Conservation (phyloP, 1,139 yeast genomes). For the Diutina scorzettiae region DNA sequence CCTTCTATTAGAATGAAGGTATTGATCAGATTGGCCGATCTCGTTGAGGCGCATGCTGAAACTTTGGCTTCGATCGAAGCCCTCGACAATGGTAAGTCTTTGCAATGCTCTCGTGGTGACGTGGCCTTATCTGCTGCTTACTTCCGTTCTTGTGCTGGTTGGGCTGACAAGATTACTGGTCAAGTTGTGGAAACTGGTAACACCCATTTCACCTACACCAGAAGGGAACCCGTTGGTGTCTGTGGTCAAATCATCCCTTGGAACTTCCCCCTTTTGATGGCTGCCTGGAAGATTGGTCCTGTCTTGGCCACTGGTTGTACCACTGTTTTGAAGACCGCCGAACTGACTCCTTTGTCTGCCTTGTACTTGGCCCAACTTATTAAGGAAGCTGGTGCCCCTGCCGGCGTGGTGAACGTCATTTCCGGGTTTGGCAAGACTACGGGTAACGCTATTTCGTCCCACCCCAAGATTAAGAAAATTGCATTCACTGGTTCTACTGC, state of each 20-base stretch:
- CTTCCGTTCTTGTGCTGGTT: slow-evolving; percentile 18
- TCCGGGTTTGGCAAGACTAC: slow-evolving; percentile 73
- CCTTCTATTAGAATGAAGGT: slow-evolving; percentile 11
- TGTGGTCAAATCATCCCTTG: slow-evolving; percentile 80
- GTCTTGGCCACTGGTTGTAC: slow-evolving; percentile 78
- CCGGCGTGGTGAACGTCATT: slow-evolving; percentile 66
- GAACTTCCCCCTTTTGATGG: slow-evolving; percentile 81
- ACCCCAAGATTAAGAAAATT: slow-evolving; percentile 59
- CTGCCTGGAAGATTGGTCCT: slow-evolving; percentile 80
- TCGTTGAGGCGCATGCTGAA: slow-evolving; percentile 12
- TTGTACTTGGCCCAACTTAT: slow-evolving; percentile 48
- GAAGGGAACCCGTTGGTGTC: slow-evolving; percentile 63
- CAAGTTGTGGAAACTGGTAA: slow-evolving; percentile 15
- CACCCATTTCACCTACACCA: slow-evolving; percentile 18
- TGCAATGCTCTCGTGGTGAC: slow-evolving; percentile 12
- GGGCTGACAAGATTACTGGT: slow-evolving; percentile 18
- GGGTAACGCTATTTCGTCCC: slow-evolving; percentile 62
- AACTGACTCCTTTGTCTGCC: slow-evolving; percentile 75
- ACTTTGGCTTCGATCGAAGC: slow-evolving; percentile 12
- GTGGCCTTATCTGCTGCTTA: slow-evolving; percentile 13
- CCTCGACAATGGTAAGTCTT: slow-evolving; percentile 13
- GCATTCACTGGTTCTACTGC: slow-evolving; percentile 84
- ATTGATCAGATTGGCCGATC: slow-evolving; percentile 12
- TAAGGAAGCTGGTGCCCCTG: slow-evolving; percentile 65
- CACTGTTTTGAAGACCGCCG: slow-evolving; percentile 70